phyloP scores from a whole-genome alignment of 2,329 filamentous ascomycete genomes.

The Pyrenochaeta sp. region DNA sequence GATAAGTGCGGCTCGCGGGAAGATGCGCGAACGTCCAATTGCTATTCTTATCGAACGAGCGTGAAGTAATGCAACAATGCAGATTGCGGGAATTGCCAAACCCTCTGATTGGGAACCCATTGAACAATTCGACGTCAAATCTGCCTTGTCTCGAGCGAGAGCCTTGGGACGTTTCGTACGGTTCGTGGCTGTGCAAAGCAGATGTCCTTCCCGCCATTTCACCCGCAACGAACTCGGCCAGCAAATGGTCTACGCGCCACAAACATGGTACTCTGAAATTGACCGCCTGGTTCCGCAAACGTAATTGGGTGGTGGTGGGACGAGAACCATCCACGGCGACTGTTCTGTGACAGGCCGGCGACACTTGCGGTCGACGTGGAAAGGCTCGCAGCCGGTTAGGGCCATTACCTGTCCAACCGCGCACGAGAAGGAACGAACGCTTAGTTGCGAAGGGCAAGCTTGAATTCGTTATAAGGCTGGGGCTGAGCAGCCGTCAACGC shows the following conservation, averaged over 20 bases:
- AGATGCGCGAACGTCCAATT: no score
- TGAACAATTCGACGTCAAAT: conserved; percentile 18
- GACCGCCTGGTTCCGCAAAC: background rate
- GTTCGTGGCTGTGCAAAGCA: conserved; percentile 32
- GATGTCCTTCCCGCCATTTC: no score
- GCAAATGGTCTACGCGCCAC: conserved; percentile 14
- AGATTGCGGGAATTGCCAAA: conserved; percentile 2
- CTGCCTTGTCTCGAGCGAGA: conserved; percentile 32
- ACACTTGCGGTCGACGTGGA: conserved; percentile 6
- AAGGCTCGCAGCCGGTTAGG: conserved; percentile 10
- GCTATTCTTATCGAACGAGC: conserved; percentile 13
- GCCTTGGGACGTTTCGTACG: conserved; percentile 36
- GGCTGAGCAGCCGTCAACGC: conserved; percentile 7
- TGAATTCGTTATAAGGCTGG: conserved; percentile 19
- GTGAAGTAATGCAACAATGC: conserved; percentile 18
- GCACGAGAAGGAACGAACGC: no score
- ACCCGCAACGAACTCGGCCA: no score
- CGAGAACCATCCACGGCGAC: conserved; percentile 8
- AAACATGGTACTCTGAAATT: conserved; percentile 6
- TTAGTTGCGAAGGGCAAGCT: conserved; percentile 3
- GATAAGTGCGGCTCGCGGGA: conserved; percentile 3
- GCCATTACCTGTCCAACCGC: no score
- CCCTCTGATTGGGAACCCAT: conserved; percentile 10
- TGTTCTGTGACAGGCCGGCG: conserved; percentile 21
- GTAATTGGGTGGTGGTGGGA: conserved; percentile 8